Evolutionary conservation across 768 basidiomycete species (phyloP).

Genomic region (Pseudohyphozyma bogoriensis): DNA sequence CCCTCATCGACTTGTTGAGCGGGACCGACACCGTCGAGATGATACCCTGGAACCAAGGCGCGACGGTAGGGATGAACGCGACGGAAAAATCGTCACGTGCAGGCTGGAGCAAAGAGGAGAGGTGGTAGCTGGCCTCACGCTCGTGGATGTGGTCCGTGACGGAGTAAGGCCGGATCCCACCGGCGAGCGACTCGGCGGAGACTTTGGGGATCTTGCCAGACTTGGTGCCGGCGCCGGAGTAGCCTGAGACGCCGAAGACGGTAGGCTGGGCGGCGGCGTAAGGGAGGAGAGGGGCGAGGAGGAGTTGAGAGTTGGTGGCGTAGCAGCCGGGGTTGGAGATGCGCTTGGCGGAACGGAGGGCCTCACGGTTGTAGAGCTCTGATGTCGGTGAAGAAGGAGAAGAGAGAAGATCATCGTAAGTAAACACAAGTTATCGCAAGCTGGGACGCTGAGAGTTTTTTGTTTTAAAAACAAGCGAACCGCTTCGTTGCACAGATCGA

Average conservation of each 20-base stretch:
- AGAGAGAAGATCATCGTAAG: constrained; percentile 18
- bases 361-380: constrained; percentile 78
- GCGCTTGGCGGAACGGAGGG: constrained; percentile 60
- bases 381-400: too few relatives aligned
- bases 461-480: neutral
- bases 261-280: constrained; percentile 58
- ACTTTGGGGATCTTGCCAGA: constrained; percentile 74
- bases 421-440: neutral
- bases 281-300: constrained; percentile 76
- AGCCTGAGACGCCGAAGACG: constrained; percentile 86
- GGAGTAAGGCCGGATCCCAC: constrained; percentile 72
- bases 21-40: constrained; percentile 77
- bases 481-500: neutral
- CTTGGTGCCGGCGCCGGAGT: constrained; percentile 87
- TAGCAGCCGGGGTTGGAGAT: constrained; percentile 98
- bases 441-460: constrained; percentile 35
- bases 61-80: constrained; percentile 77
- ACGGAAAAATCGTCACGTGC: constrained; percentile 54
- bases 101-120: constrained; percentile 53
- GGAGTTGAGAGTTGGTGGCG: constrained; percentile 82
- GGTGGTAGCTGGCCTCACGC: constrained; percentile 79
- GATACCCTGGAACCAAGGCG: constrained; percentile 95
- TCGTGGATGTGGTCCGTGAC: constrained; percentile 98
- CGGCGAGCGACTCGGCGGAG: constrained; percentile 58
- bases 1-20: constrained; percentile 55